Evolutionary conservation across 495 filamentous ascomycete species (phyloP).

Genomic region (Cairneyella variabilis): DNA sequence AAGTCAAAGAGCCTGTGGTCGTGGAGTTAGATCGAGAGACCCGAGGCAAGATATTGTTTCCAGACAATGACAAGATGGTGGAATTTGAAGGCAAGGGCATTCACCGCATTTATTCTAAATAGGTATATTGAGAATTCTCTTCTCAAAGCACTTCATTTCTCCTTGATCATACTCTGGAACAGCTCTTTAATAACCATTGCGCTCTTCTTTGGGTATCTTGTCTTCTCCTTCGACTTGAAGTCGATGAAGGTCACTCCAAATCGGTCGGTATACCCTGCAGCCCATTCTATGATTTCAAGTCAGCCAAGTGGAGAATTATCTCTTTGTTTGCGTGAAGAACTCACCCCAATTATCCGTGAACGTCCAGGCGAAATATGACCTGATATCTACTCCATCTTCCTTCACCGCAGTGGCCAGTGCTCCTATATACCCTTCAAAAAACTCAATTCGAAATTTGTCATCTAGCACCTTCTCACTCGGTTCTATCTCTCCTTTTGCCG

Average conservation of each 20-base stretch:
- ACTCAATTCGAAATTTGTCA: constrained; percentile 68
- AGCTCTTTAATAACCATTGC: constrained; percentile 18
- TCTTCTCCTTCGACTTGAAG: constrained; percentile 48
- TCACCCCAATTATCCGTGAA: constrained; percentile 71
- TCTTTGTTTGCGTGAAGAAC: no score
- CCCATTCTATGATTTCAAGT: no score
- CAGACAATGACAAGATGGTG: neutral
- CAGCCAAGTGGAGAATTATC: no score
- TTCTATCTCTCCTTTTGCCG: constrained; percentile 71
- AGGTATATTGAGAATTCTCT: neutral
- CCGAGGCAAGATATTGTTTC: constrained; percentile 3
- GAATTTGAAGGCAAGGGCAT: constrained; percentile 6
- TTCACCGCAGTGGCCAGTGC: constrained; percentile 64
- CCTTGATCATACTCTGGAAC: constrained; percentile 11
- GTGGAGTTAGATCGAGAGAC: constrained; percentile 3
- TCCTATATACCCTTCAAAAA: constrained; percentile 66
- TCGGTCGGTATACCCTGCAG: constrained; percentile 71
- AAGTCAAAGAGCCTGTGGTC: constrained; percentile 17
- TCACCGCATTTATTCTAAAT: constrained; percentile 32
- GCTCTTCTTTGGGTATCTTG: constrained; percentile 32
- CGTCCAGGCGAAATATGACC: constrained; percentile 74
- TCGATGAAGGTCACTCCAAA: constrained; percentile 76
- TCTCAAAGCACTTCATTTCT: neutral
- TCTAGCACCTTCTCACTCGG: constrained; percentile 60
- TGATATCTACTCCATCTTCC: constrained; percentile 65